phyloP scores from a whole-genome alignment of 2,329 filamentous ascomycete genomes.

The Colletotrichum eleusines region DNA sequence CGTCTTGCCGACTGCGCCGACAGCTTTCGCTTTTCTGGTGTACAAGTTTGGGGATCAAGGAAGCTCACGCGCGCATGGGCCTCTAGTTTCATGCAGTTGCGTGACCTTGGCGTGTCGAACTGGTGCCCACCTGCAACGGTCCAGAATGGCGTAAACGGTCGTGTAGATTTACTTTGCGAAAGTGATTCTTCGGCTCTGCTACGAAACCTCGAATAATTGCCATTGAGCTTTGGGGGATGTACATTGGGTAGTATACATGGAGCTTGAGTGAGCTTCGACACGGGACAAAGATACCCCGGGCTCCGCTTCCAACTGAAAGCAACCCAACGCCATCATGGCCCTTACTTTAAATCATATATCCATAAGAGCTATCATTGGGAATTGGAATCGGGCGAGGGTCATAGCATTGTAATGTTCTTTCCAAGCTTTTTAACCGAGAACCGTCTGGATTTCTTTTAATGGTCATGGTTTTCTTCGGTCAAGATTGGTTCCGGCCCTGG shows the following conservation, averaged over 20 bases:
- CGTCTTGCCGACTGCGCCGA: slow-evolving; percentile 1
- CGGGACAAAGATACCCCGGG: slow-evolving; percentile 35
- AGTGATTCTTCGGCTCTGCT: neutral
- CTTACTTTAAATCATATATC: neutral
- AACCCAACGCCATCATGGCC: neutral
- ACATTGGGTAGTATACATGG: slow-evolving; percentile 3
- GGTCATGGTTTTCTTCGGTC: neutral
- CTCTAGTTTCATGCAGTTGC: neutral
- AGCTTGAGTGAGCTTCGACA: slow-evolving; percentile 24
- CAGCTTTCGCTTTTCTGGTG: neutral
- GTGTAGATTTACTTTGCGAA: neutral
- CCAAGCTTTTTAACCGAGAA: neutral
- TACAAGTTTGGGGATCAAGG: neutral
- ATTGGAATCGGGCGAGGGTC: neutral
- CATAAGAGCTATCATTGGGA: neutral
- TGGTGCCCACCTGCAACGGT: neutral
- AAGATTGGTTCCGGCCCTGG: too few species aligned
- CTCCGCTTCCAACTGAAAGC: neutral
- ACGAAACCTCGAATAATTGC: neutral
- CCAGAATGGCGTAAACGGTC: neutral
- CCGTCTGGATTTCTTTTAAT: too few species aligned
- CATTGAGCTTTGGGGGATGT: slow-evolving; percentile 22
- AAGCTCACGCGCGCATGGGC: slow-evolving; percentile 4
- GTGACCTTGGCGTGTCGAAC: neutral
- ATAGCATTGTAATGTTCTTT: neutral